Conservation (phyloP, 2,329 filamentous ascomycete species). For the Sporothrix phasma region DNA sequence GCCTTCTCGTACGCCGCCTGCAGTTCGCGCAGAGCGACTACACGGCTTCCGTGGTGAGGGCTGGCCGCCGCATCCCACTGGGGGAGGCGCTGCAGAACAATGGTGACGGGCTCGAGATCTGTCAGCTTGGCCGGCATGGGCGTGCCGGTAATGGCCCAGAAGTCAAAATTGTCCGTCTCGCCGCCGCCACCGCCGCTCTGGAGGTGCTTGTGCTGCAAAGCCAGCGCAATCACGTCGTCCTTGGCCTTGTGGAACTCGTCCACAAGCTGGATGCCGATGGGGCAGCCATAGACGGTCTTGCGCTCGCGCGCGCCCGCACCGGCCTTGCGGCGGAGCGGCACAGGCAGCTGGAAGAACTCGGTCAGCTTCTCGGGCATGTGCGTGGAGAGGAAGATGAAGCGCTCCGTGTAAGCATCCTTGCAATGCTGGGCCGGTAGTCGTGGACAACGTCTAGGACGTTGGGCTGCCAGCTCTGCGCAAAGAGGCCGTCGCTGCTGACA, state of each 20-base stretch:
- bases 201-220: conserved; percentile 17
- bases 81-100: conserved; percentile 17
- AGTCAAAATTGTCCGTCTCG: conserved; percentile 16
- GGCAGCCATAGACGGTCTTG: conserved; percentile 20
- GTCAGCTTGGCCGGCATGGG: conserved; percentile 18
- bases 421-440: conserved; percentile 13
- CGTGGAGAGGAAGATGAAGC: conserved; percentile 20
- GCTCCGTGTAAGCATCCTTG: conserved; percentile 20
- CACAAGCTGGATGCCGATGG: conserved; percentile 21
- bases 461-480: conserved; percentile 15
- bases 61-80: conserved; percentile 15
- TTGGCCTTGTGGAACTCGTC: conserved; percentile 22
- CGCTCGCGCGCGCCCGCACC: conserved; percentile 8
- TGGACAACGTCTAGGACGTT: conserved; percentile 9
- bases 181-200: background rate
- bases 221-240: conserved; percentile 14
- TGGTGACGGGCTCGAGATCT: conserved; percentile 16
- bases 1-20: conserved; percentile 18
- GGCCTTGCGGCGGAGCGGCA: conserved; percentile 14
- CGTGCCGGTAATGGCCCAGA: conserved; percentile 22
- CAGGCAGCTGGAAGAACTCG: conserved; percentile 19
- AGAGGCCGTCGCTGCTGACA: conserved; percentile 13
- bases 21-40: conserved; percentile 14
- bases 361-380: conserved; percentile 18
- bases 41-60: conserved; percentile 15